Percentiles rank a stretch among this genome's conserved stretches.
phyloP scores from a whole-genome alignment of 192 early-diverging fungal genomes.

The Physocladia obscura region DNA sequence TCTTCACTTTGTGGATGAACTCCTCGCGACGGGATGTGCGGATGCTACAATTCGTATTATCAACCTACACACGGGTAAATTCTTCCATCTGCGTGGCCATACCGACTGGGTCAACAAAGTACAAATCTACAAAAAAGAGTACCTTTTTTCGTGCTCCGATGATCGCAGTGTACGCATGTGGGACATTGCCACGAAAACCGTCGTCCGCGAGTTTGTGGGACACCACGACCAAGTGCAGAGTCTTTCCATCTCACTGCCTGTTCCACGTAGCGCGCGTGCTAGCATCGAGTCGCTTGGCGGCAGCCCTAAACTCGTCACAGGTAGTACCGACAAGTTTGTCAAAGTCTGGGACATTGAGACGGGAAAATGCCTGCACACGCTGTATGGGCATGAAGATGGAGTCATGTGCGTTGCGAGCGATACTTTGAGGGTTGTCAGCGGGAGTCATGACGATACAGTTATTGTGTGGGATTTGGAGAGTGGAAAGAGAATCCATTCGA shows the following conservation, averaged over 20 bases:
- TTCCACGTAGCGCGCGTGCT: slow-evolving; percentile 18
- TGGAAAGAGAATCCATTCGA: slow-evolving; percentile 54
- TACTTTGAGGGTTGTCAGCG: slow-evolving; percentile 75
- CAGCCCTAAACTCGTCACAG: slow-evolving; percentile 79
- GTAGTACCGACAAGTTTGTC: slow-evolving; percentile 86
- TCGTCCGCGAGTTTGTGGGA: slow-evolving; percentile 55
- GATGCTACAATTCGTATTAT: slow-evolving; percentile 86
- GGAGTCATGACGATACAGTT: slow-evolving; percentile 80
- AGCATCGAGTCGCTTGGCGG: slow-evolving; percentile 22
- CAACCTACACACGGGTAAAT: slow-evolving; percentile 71
- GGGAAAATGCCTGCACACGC: slow-evolving; percentile 69
- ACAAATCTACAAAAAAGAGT: slow-evolving; percentile 57
- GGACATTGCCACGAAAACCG: slow-evolving; percentile 45
- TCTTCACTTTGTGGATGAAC: slow-evolving; percentile 76
- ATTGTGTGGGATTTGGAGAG: slow-evolving; percentile 90
- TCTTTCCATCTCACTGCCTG: slow-evolving; percentile 36
- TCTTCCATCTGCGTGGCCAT: slow-evolving; percentile 77
- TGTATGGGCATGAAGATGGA: slow-evolving; percentile 82
- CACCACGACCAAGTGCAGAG: slow-evolving; percentile 49
- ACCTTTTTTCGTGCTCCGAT: slow-evolving; percentile 82
- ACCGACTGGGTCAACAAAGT: slow-evolving; percentile 91
- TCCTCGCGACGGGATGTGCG: slow-evolving; percentile 80
- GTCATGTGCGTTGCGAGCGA: slow-evolving; percentile 81
- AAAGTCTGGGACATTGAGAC: slow-evolving; percentile 91
- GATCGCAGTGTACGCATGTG: slow-evolving; percentile 69